Percentiles rank a stretch among this genome's conserved stretches.
These are phyloP conservation scores for Mycena pura DNA, from an alignment of 768 basidiomycete species.

Conservation along the genomic window DNA sequence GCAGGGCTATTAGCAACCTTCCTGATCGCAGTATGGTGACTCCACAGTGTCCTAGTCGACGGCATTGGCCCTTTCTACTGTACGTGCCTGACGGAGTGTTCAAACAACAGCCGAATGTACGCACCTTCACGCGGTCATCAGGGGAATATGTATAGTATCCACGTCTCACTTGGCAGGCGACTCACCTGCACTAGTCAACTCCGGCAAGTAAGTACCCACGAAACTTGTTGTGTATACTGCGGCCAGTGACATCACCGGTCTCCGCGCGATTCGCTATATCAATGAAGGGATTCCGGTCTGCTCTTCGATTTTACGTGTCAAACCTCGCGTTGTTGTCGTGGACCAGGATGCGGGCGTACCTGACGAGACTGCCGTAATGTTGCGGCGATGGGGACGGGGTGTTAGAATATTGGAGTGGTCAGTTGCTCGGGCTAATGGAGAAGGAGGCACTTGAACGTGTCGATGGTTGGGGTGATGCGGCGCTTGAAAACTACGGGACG, in stretches of 20 bases:
- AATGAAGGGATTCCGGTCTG: slow-evolving; percentile 47
- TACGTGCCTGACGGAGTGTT: too few species aligned
- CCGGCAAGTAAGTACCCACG: slow-evolving; percentile 77
- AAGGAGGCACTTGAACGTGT: slow-evolving; percentile 37
- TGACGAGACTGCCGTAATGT: slow-evolving; percentile 36
- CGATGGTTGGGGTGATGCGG: slow-evolving; percentile 32
- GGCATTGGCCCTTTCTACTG: too few species aligned
- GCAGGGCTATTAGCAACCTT: too few species aligned
- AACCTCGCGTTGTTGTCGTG: slow-evolving; percentile 61
- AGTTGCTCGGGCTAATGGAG: slow-evolving; percentile 13
- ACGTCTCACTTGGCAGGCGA: slow-evolving; percentile 68
- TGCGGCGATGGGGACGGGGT: slow-evolving; percentile 20
- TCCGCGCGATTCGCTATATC: slow-evolving; percentile 39
- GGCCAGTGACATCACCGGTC: slow-evolving; percentile 27
- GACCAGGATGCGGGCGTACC: slow-evolving; percentile 62
- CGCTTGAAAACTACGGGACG: slow-evolving; percentile 60
- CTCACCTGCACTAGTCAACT: slow-evolving; percentile 77
- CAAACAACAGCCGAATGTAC: neutral
- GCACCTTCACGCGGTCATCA: slow-evolving; percentile 64
- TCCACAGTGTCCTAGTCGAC: too few species aligned
- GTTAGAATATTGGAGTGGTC: slow-evolving; percentile 21
- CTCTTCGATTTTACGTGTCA: slow-evolving; percentile 59
- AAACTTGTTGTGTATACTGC: slow-evolving; percentile 38
- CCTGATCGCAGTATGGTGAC: too few species aligned
- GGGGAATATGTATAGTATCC: slow-evolving; percentile 59